phyloP scores from a whole-genome alignment of 768 basidiomycete species.

The Suillus brevipes region DNA sequence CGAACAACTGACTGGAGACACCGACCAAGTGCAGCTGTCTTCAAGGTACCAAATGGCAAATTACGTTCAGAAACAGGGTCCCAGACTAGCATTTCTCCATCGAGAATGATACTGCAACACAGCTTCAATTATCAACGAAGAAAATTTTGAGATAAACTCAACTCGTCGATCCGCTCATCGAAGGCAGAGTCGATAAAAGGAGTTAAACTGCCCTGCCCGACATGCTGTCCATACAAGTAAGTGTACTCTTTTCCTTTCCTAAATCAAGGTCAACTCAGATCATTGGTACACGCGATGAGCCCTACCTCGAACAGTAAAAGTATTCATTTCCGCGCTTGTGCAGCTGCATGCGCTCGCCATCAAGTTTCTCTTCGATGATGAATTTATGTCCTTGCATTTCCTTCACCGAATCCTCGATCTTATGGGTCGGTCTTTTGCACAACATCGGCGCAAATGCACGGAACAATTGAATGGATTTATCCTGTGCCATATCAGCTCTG shows the following conservation, averaged over 20 bases:
- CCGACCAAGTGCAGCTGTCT: conserved; percentile 86
- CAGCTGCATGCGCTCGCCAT: conserved; percentile 94
- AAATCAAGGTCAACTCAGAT: conserved; percentile 5
- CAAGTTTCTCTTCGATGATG: conserved; percentile 94
- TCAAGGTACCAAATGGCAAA: conserved; percentile 90
- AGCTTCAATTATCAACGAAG: conserved; percentile 13
- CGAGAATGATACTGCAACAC: conserved; percentile 75
- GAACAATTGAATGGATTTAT: conserved; percentile 82
- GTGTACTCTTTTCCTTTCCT: conserved; percentile 93
- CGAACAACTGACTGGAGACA: neutral
- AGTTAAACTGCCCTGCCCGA: conserved; percentile 84
- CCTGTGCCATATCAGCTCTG: conserved; percentile 44
- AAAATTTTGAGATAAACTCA: conserved; percentile 27
- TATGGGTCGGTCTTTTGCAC: conserved; percentile 83
- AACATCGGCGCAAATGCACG: conserved; percentile 93
- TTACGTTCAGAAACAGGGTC: conserved; percentile 88
- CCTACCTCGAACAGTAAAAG: conserved; percentile 87
- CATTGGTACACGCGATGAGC: neutral
- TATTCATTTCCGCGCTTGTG: conserved; percentile 92
- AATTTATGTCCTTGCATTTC: conserved; percentile 81
- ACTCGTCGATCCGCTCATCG: conserved; percentile 79
- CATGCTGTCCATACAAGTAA: conserved; percentile 85
- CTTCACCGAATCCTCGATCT: conserved; percentile 80
- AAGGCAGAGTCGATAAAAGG: conserved; percentile 82
- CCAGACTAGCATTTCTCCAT: conserved; percentile 99